Conservation (phyloP, 192 early-diverging fungal genomes). For the Podila horticola region DNA sequence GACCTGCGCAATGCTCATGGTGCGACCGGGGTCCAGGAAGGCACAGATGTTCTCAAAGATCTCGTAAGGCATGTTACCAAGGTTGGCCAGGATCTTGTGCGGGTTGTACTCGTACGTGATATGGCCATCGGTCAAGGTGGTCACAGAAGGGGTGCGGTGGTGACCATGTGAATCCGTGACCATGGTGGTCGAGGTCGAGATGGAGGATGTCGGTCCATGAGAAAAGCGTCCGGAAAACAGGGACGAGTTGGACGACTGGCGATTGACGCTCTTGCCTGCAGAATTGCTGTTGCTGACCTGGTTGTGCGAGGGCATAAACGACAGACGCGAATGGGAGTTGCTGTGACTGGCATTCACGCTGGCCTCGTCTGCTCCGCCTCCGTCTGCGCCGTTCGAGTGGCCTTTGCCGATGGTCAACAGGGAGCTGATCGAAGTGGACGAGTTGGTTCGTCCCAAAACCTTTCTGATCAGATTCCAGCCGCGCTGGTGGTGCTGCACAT, state of each 20-base stretch:
- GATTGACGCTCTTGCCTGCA: not conserved
- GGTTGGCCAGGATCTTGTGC: slow-evolving; percentile 39
- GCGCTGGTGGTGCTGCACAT: slow-evolving; percentile 26
- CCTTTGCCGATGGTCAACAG: slow-evolving; percentile 32
- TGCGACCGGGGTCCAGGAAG: slow-evolving; percentile 37
- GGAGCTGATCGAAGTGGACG: slow-evolving; percentile 41
- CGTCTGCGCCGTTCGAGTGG: slow-evolving; percentile 38
- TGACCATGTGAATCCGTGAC: not conserved
- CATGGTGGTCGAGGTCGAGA: slow-evolving; percentile 5
- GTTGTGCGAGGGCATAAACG: not conserved
- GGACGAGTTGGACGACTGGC: slow-evolving; percentile 31
- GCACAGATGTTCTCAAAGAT: slow-evolving; percentile 51
- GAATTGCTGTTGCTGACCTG: slow-evolving; percentile 1
- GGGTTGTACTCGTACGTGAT: slow-evolving; percentile 35
- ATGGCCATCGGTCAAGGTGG: slow-evolving; percentile 1
- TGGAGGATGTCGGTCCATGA: not conserved
- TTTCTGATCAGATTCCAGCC: slow-evolving; percentile 47
- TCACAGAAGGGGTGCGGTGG: not conserved
- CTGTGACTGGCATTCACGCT: slow-evolving; percentile 26
- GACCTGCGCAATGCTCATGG: slow-evolving; percentile 40
- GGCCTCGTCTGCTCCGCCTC: slow-evolving; percentile 28
- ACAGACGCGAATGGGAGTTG: slow-evolving; percentile 27
- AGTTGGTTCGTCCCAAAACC: slow-evolving; percentile 33
- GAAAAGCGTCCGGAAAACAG: not conserved
- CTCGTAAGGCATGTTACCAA: slow-evolving; percentile 48